These are phyloP conservation scores for Macrotyloma uniflorum DNA, from an alignment of 306 rosid genomes.

Conservation along the genomic window DNA sequence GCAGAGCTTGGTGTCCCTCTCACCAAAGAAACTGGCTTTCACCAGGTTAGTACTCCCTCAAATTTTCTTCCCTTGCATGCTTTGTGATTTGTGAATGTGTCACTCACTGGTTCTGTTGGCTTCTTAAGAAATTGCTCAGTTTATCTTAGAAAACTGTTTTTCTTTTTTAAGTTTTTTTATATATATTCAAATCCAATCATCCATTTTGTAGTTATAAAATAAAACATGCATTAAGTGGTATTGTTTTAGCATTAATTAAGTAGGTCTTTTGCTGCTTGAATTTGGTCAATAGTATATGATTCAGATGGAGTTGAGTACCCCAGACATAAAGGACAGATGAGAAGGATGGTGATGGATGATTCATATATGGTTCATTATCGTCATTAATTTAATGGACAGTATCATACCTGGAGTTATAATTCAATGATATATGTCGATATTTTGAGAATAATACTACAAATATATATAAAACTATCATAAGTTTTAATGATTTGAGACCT, in stretches of 20 bases:
- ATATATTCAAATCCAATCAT: neutral
- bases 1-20: conserved; percentile 81
- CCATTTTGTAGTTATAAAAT: neutral
- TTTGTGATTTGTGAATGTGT: neutral
- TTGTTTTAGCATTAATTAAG: neutral
- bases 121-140: neutral
- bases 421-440: too few relatives aligned
- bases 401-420: too few relatives aligned
- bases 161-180: neutral
- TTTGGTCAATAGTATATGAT: conserved; percentile 20
- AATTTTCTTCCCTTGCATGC: neutral
- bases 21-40: conserved; percentile 67
- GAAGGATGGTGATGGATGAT: neutral
- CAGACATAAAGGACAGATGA: too few relatives aligned
- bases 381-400: neutral
- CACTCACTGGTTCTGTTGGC: neutral
- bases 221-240: neutral
- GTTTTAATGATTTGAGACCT: too few relatives aligned
- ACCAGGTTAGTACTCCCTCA: conserved; percentile 55
- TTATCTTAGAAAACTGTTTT: neutral
- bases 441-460: too few relatives aligned
- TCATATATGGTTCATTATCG: neutral
- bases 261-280: neutral
- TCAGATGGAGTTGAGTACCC: neutral
- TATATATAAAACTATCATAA: too few relatives aligned